These are phyloP conservation scores for Strigomonas galati DNA, from an alignment of 208 protist species.

Conservation along the genomic window DNA sequence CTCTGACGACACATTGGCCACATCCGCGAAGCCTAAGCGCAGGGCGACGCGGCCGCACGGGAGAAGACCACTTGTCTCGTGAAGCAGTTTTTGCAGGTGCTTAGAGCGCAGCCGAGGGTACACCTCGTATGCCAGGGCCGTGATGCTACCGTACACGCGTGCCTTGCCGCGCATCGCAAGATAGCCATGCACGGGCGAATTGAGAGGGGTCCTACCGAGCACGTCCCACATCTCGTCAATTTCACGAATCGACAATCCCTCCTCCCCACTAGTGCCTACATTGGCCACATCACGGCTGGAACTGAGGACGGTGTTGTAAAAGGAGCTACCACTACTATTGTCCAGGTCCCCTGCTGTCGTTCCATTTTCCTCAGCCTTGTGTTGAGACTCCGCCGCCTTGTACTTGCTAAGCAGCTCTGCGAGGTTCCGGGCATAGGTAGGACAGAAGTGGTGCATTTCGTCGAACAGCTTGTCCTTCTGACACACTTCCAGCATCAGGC, in stretches of 20 bases:
- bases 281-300: neutral
- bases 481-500: slow-evolving; percentile 64
- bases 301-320: neutral
- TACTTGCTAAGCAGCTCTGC: slow-evolving; percentile 7
- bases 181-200: slow-evolving; percentile 78
- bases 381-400: neutral
- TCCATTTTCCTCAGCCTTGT: neutral
- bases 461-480: slow-evolving; percentile 40
- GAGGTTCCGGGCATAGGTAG: neutral
- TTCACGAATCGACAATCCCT: slow-evolving; percentile 19
- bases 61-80: slow-evolving; percentile 75
- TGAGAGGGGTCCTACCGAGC: slow-evolving; percentile 72
- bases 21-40: slow-evolving; percentile 71
- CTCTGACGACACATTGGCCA: slow-evolving; percentile 61
- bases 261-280: neutral
- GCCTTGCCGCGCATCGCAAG: slow-evolving; percentile 69
- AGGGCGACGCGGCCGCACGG: slow-evolving; percentile 58
- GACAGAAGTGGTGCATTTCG: neutral
- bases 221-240: slow-evolving; percentile 74
- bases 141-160: slow-evolving; percentile 52
- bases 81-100: slow-evolving; percentile 74
- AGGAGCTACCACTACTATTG: neutral
- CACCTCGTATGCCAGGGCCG: slow-evolving; percentile 30
- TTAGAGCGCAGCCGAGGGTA: slow-evolving; percentile 82
- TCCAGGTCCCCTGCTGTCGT: neutral